Evolutionary conservation across 192 early-diverging fungal genomes (phyloP).

Genomic region (Podila verticillata): DNA sequence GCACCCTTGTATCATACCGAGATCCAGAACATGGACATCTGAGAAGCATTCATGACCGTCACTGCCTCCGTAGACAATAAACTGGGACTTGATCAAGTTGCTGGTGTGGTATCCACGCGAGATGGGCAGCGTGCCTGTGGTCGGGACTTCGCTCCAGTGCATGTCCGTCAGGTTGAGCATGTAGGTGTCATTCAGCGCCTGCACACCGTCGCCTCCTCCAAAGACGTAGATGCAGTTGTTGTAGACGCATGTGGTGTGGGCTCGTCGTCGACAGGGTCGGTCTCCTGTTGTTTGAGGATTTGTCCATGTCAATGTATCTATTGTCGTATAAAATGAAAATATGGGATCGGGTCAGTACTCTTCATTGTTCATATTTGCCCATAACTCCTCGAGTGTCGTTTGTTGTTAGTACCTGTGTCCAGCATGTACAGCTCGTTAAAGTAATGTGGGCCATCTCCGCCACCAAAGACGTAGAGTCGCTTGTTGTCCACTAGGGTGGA

Average conservation of each 20-base stretch:
- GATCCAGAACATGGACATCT: slow-evolving; percentile 72
- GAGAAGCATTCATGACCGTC: slow-evolving; percentile 85
- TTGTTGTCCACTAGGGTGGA: slow-evolving; percentile 69
- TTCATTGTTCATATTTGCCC: too few species aligned
- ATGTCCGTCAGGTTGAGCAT: slow-evolving; percentile 52
- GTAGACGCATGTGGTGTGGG: slow-evolving; percentile 85
- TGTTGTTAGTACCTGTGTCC: slow-evolving; percentile 78
- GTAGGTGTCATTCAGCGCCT: slow-evolving; percentile 83
- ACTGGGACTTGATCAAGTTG: slow-evolving; percentile 79
- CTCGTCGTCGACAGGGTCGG: slow-evolving; percentile 74
- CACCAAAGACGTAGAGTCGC: slow-evolving; percentile 81
- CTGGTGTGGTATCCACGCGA: slow-evolving; percentile 90
- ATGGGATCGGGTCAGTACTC: too few species aligned
- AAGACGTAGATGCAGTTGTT: slow-evolving; percentile 80
- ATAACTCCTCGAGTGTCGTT: too few species aligned
- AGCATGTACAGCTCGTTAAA: slow-evolving; percentile 85
- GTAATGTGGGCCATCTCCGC: slow-evolving; percentile 87
- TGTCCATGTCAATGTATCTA: slow-evolving; percentile 75
- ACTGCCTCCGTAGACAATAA: slow-evolving; percentile 88
- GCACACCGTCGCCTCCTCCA: slow-evolving; percentile 87
- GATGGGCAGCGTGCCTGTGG: slow-evolving; percentile 69
- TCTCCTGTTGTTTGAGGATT: slow-evolving; percentile 66
- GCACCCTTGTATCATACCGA: slow-evolving; percentile 44
- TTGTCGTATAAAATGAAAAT: neutral
- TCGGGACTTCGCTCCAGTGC: slow-evolving; percentile 71